Conservation (phyloP, 164 flowering plant species). For the Paratinospora sagittata region DNA sequence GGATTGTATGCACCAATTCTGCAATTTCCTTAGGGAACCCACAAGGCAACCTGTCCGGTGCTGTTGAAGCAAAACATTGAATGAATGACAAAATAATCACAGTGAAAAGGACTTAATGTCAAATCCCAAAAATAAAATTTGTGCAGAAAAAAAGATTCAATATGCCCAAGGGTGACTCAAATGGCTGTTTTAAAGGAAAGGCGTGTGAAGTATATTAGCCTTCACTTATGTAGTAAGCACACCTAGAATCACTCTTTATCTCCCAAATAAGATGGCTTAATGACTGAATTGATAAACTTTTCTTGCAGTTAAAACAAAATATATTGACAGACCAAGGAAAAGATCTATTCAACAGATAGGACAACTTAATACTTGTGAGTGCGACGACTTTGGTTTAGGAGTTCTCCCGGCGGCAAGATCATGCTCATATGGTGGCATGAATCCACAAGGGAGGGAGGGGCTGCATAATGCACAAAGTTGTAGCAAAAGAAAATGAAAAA, state of each 20-base stretch:
- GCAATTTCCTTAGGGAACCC: slow-evolving; percentile 75
- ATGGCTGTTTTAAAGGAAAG: too few species aligned
- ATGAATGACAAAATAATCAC: neutral
- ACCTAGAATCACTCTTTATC: too few species aligned
- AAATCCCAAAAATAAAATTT: neutral
- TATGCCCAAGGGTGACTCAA: too few species aligned
- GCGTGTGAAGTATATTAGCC: too few species aligned
- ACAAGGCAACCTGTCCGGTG: slow-evolving; percentile 86
- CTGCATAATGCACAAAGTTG: too few species aligned
- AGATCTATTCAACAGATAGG: too few species aligned
- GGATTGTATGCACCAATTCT: slow-evolving; percentile 71
- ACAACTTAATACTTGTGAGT: too few species aligned
- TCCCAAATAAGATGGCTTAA: too few species aligned
- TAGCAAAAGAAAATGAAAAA: neutral
- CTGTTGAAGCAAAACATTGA: slow-evolving; percentile 32
- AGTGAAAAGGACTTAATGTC: neutral
- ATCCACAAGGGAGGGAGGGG: neutral
- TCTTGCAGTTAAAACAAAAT: too few species aligned
- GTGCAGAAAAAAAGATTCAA: neutral
- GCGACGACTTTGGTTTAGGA: neutral
- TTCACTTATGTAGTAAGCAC: too few species aligned
- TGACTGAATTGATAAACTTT: too few species aligned
- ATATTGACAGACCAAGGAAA: too few species aligned
- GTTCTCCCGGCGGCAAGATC: neutral
- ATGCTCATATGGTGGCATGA: neutral